A percentile compares a stretch with the other conserved stretches of the same genome.
Evolutionary conservation across 805 yeast species (phyloP).

Genomic region (Ogataea pilisensis): DNA sequence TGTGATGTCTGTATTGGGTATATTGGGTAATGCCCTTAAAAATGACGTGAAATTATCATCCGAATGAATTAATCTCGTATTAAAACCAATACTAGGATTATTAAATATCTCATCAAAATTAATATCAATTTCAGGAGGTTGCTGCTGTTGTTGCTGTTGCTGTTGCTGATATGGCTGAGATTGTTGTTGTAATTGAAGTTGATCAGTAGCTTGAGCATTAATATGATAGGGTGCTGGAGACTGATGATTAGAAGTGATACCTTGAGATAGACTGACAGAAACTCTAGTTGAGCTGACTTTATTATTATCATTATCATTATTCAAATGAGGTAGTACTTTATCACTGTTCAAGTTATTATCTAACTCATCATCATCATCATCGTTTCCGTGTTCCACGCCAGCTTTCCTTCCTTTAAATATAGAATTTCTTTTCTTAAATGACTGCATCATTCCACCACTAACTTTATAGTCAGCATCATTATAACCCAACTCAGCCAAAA

Average conservation of each 20-base stretch:
- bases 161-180: background rate
- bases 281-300: background rate
- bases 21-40: constrained; percentile 6
- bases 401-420: constrained; percentile 15
- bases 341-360: background rate
- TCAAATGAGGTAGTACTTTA: background rate
- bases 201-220: background rate
- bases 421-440: constrained; percentile 31
- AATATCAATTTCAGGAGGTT: constrained; percentile 15
- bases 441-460: constrained; percentile 33
- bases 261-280: background rate
- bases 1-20: background rate
- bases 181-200: background rate
- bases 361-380: too few relatives aligned
- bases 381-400: too few relatives aligned
- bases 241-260: background rate
- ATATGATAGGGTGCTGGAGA: background rate
- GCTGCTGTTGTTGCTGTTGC: background rate
- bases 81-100: constrained; percentile 30
- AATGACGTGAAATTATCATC: constrained; percentile 28
- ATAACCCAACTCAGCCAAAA: constrained; percentile 20
- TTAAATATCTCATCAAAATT: constrained; percentile 28
- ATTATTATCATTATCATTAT: background rate
- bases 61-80: constrained; percentile 33
- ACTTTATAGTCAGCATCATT: constrained; percentile 19